These are phyloP conservation scores for Acanthamoeba castellanii DNA, from an alignment of 208 protist species.

Conservation along the genomic window DNA sequence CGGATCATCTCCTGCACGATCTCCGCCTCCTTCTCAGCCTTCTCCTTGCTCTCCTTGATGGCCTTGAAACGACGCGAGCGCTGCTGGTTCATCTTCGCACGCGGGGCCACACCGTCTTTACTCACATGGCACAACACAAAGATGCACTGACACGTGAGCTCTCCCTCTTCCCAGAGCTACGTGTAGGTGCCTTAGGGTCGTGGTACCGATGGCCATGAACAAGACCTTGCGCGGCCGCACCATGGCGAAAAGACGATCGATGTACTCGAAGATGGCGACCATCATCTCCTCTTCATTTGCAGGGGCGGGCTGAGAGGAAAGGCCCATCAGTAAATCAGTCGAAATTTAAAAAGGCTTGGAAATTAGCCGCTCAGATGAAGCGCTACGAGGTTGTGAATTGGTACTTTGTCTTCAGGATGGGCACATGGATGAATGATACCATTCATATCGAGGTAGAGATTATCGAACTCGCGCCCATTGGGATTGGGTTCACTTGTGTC, in stretches of 20 bases:
- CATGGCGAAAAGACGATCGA: slow-evolving; percentile 98
- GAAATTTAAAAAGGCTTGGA: background rate
- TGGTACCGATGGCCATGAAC: slow-evolving; percentile 94
- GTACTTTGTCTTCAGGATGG: slow-evolving; percentile 92
- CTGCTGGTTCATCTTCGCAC: slow-evolving; percentile 99
- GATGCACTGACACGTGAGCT: background rate
- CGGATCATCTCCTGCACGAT: slow-evolving; percentile 44
- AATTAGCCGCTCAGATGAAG: slow-evolving; percentile 27
- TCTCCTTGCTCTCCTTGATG: slow-evolving; percentile 94
- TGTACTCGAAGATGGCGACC: slow-evolving; percentile 95
- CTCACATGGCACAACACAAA: slow-evolving; percentile 13
- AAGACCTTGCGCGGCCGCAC: slow-evolving; percentile 98
- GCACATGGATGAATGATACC: slow-evolving; percentile 99
- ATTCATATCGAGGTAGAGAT: slow-evolving; percentile 99
- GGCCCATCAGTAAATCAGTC: no score
- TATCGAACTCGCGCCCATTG: slow-evolving; percentile 97
- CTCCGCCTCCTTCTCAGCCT: slow-evolving; percentile 79
- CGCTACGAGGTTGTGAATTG: slow-evolving; percentile 86
- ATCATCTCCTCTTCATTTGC: slow-evolving; percentile 92
- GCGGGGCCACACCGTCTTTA: slow-evolving; percentile 98
- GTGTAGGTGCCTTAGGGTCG: background rate
- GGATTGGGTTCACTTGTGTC: slow-evolving; percentile 90
- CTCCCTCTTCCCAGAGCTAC: no score
- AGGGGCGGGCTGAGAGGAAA: slow-evolving; percentile 84
- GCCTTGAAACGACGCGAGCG: slow-evolving; percentile 97